Base-by-base conservation (phyloP, 2,329 filamentous ascomycete genomes). In the Rhytidhysteron rufulum region DNA sequence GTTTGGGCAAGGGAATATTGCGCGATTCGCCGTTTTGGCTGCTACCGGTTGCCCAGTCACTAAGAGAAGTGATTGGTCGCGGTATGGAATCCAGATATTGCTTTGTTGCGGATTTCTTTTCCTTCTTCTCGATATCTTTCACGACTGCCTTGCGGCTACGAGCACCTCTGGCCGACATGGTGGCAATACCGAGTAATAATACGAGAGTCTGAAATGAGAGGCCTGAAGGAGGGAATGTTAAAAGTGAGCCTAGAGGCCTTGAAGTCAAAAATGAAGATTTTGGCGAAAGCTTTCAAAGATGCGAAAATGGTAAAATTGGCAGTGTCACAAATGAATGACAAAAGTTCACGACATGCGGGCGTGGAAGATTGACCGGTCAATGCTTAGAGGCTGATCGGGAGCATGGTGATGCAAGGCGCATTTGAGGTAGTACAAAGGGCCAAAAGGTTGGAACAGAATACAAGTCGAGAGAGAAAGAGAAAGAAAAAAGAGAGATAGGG, bases 101-200 rank as follows among this genome's bases (percentile, higher is more conserved):
- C 34, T 65, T 63, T 11, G 52, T 51, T n/a, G 54, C 46, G 10
- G 47, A 38, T 43, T 64, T 67, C 46, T 65, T 65, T 41, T 66
- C 65, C 35, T 58, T 59, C 48, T 67, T 68, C 37, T 65, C 52
- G 11, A 67, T 63, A 29, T 66, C 55, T 41, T 67, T 67, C 22
- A 56, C 51, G 40, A 64, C 57, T n/a, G 58, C 61, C 48, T 68
- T 68, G 4, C 65, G 60, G 40, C 62, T 62, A 17, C 62, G 53
- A 11, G 65, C 65, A 27, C 65, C 65, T 53, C 65, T 51, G 40
- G 62, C 65, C 21, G 65, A 66, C 65, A 68, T 68, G 18, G 34
- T 48, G 17, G 36, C 24, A 13, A 27, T 27, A 8, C 8, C 7
- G 8, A 27, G 24, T 13, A 27, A 27, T 27, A 27, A 8, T 7